These are phyloP conservation scores for Zopfia rhizophila DNA, from an alignment of 2,329 filamentous ascomycete species.

Conservation along the genomic window DNA sequence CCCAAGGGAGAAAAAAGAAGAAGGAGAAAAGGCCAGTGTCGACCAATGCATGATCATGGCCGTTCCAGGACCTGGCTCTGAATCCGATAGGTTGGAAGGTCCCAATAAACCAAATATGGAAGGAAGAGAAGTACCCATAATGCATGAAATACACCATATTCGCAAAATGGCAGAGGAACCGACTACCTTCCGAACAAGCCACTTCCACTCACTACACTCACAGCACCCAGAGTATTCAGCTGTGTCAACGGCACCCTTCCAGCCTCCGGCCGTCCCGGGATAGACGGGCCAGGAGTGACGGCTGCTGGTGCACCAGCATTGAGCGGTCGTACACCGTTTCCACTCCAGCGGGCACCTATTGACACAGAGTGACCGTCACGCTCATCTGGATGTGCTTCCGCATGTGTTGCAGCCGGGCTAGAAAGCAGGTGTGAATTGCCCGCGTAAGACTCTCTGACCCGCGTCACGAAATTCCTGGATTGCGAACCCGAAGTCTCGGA, in stretches of 20 bases:
- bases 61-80: too few species aligned
- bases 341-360: constrained; percentile 35
- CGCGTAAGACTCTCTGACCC: constrained; percentile 41
- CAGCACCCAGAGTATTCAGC: constrained; percentile 40
- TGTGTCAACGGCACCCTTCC: constrained; percentile 38
- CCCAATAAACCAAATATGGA: too few species aligned
- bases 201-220: constrained; percentile 41
- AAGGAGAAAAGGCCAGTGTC: background rate
- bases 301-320: constrained; percentile 24
- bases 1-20: background rate
- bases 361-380: constrained; percentile 11
- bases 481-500: constrained; percentile 36
- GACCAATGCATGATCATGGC: background rate
- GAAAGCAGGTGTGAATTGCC: constrained; percentile 33
- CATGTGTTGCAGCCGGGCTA: constrained; percentile 39
- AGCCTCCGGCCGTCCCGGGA: constrained; percentile 35
- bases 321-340: constrained; percentile 27
- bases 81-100: too few species aligned
- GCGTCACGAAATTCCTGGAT: constrained; percentile 32
- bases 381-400: constrained; percentile 35
- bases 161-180: background rate
- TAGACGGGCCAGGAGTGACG: constrained; percentile 27
- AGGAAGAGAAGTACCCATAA: background rate
- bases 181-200: constrained; percentile 44
- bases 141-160: background rate